phyloP scores from a whole-genome alignment of 139 green algal genomes.

The Diplosphaera chodatii region DNA sequence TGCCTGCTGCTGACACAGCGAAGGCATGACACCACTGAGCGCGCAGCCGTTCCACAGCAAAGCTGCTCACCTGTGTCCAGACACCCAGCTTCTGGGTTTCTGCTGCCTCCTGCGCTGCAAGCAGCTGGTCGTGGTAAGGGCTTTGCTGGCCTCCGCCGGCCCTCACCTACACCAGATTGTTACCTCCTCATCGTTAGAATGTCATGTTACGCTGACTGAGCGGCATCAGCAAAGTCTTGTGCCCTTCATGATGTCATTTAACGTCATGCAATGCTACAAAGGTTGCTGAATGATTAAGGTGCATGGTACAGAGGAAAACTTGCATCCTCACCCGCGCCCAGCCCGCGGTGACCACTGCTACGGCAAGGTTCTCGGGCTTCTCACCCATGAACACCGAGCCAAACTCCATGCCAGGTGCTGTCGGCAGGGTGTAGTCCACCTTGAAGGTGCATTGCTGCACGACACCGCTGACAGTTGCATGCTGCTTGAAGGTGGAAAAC shows the following conservation, averaged over 20 bases:
- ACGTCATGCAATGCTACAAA: too few species aligned
- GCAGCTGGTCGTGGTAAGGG: conserved; percentile 78
- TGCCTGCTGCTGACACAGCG: too few species aligned
- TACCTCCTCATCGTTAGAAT: too few species aligned
- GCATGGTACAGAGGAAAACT: too few species aligned
- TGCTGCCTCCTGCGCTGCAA: conserved; percentile 60
- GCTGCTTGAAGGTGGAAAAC: too few species aligned
- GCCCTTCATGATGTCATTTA: too few species aligned
- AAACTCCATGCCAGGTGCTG: conserved; percentile 81
- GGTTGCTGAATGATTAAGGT: too few species aligned
- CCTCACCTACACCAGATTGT: conserved; percentile 34
- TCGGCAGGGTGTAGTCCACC: conserved; percentile 86
- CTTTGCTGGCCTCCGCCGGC: conserved; percentile 55
- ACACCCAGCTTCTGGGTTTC: conserved; percentile 62
- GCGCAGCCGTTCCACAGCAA: too few species aligned
- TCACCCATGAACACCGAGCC: conserved; percentile 77
- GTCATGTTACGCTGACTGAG: too few species aligned
- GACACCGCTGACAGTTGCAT: neutral
- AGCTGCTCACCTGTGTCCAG: conserved; percentile 84
- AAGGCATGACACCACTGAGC: too few species aligned
- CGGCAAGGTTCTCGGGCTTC: conserved; percentile 70
- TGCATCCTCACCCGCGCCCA: conserved; percentile 83
- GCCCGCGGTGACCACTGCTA: conserved; percentile 61
- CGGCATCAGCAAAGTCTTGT: too few species aligned
- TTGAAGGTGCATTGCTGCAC: conserved; percentile 75